phyloP scores from a whole-genome alignment of 345 rosid species.

The Pseudoturritis turrita region DNA sequence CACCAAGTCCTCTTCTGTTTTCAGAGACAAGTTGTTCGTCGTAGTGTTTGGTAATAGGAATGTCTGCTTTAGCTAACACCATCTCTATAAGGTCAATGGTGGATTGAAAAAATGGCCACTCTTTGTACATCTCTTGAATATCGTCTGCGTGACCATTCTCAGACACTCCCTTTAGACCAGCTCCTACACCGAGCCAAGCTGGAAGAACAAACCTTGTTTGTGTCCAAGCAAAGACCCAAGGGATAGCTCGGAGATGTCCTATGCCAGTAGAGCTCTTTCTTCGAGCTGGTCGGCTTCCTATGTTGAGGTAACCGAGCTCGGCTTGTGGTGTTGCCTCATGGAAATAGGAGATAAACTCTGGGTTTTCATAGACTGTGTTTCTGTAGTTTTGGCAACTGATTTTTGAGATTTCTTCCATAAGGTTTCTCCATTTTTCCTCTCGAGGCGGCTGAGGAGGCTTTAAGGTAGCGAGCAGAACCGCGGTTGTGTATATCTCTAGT shows the following conservation, averaged over 20 bases:
- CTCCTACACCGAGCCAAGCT: slow-evolving; percentile 98
- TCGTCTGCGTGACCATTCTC: slow-evolving; percentile 78
- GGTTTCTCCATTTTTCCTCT: slow-evolving; percentile 85
- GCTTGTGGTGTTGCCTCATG: slow-evolving; percentile 98
- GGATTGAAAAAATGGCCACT: slow-evolving; percentile 94
- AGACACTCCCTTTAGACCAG: slow-evolving; percentile 74
- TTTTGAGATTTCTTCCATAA: slow-evolving; percentile 93
- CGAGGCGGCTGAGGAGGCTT: slow-evolving; percentile 87
- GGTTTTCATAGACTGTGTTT: slow-evolving; percentile 78
- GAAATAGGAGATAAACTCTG: slow-evolving; percentile 88
- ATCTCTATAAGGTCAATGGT: slow-evolving; percentile 95
- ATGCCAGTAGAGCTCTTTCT: slow-evolving; percentile 86
- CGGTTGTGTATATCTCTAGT: slow-evolving; percentile 92
- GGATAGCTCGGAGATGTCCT: slow-evolving; percentile 96
- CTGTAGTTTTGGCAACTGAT: slow-evolving; percentile 74
- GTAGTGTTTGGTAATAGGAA: slow-evolving; percentile 76
- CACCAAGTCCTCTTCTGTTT: slow-evolving; percentile 69
- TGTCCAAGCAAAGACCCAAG: slow-evolving; percentile 99
- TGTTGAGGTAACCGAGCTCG: slow-evolving; percentile 90
- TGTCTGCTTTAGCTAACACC: slow-evolving; percentile 90
- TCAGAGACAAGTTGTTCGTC: slow-evolving; percentile 82
- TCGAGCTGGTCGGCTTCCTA: slow-evolving; percentile 91
- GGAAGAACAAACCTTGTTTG: slow-evolving; percentile 98
- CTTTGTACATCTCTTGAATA: slow-evolving; percentile 78
- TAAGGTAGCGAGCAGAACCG: slow-evolving; percentile 87